Base-by-base conservation (phyloP, 2,329 filamentous ascomycete genomes). In the Neopestalotiopsis rosae region DNA sequence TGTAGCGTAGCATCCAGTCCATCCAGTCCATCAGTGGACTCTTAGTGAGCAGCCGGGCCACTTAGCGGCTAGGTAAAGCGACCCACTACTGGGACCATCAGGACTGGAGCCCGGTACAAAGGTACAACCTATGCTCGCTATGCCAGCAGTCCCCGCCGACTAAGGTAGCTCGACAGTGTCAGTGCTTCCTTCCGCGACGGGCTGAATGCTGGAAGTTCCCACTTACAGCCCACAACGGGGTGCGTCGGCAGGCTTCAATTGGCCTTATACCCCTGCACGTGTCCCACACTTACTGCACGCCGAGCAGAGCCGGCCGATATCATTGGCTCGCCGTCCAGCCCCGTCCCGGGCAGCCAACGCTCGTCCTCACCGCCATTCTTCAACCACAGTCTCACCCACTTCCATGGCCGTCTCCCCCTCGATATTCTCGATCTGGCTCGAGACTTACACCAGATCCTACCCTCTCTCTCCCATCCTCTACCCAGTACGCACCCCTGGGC, bases 311-410 rank as follows among this genome's bases (percentile, higher is more conserved):
- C 40, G 34, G 20, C 61, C 61, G 40, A n/a, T 45, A 20, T 40
- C 52, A 67, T 68, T 68, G 66, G 66, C 28, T 52, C 68, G 66
- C 61, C 62, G 57, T 40, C 61, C 65, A 65, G 65, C 66, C 68
- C 68, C 67, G 64, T 65, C 68, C 68, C 61, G 61, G 52, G 67
- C 65, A 69, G 65, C 66, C 66, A 69, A 69, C 68, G 68, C 63
- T 69, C 68, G 68, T 68, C 66, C 61, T 62, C 68, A 69, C 68
- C 68, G 68, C 68, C 67, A 64, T 68, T 69, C 68, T 56, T 64
- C 68, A 42, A 66, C 34, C 68, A 67, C 66, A 67, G 65, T 69
- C 68, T 68, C 68, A 69, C 68, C 66, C 68, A 62, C 68, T 69
- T 65, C 45, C 67, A 65, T 56, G 68, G 65, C 66, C 68, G 59